These are phyloP conservation scores for Seminavis robusta DNA, from an alignment of 108 stramenopile genomes.

Conservation along the genomic window DNA sequence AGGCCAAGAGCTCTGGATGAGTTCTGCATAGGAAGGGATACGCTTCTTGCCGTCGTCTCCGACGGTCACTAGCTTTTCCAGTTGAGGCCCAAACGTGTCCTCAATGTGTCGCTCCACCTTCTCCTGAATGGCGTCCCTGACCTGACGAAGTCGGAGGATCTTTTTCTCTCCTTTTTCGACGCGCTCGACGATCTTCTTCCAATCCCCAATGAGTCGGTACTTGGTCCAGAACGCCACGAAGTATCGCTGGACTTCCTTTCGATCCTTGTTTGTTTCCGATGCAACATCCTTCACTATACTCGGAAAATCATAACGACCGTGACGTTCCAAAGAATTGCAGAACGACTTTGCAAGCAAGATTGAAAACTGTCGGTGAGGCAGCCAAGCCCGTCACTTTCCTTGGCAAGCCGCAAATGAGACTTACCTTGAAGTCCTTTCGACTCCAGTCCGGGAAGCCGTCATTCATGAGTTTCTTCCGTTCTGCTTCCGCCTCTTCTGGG, in stretches of 20 bases:
- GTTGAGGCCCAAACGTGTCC: slow-evolving; percentile 74
- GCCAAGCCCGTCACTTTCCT: too few species aligned
- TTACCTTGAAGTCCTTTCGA: slow-evolving; percentile 90
- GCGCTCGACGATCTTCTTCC: slow-evolving; percentile 82
- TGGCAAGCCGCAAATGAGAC: too few species aligned
- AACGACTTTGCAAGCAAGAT: too few species aligned
- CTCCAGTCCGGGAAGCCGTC: slow-evolving; percentile 96
- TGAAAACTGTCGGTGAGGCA: too few species aligned
- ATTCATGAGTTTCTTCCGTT: slow-evolving; percentile 65
- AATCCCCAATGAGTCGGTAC: slow-evolving; percentile 83
- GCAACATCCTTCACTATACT: slow-evolving; percentile 76
- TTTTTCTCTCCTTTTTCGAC: slow-evolving; percentile 91
- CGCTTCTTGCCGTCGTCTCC: slow-evolving; percentile 58
- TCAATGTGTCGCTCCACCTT: slow-evolving; percentile 94
- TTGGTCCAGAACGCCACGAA: slow-evolving; percentile 86
- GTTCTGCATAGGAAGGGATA: slow-evolving; percentile 56
- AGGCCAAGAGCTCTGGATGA: slow-evolving; percentile 83
- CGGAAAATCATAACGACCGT: slow-evolving; percentile 86
- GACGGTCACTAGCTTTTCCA: slow-evolving; percentile 24
- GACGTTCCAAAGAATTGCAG: slow-evolving; percentile 79
- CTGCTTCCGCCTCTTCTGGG: slow-evolving; percentile 45
- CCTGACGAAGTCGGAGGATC: slow-evolving; percentile 79
- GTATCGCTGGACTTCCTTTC: slow-evolving; percentile 84
- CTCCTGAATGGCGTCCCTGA: slow-evolving; percentile 90
- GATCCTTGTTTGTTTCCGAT: slow-evolving; percentile 84